A percentile compares a stretch with the other conserved stretches of the same genome.
Evolutionary conservation across 1,284 basidiomycete species (phyloP).

Genomic region (Moesziomyces sp.): DNA sequence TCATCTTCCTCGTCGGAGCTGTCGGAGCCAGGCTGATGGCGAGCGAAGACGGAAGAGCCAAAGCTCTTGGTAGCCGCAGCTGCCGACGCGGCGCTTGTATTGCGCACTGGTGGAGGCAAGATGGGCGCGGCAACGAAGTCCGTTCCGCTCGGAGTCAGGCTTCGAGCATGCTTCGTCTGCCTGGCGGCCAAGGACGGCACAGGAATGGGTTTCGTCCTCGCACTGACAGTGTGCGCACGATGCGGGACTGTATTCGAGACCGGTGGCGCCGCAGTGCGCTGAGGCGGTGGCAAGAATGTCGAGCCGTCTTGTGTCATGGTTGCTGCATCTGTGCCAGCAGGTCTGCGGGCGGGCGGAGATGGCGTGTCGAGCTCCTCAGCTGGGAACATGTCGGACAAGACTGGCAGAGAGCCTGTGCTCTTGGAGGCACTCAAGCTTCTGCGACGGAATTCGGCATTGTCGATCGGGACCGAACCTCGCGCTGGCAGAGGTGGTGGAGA

Average conservation of each 20-base stretch:
- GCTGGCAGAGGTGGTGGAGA: constrained; percentile 22
- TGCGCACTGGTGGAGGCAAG: constrained; percentile 29
- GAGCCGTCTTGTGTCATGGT: constrained; percentile 5
- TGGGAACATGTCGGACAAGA: constrained; percentile 7
- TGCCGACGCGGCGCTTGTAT: constrained; percentile 3
- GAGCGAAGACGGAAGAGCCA: constrained; percentile 10
- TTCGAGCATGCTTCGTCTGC: constrained; percentile 10
- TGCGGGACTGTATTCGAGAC: constrained; percentile 9
- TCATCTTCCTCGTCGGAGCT: constrained; percentile 47
- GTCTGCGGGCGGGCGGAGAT: constrained; percentile 23
- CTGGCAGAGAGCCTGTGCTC: constrained; percentile 31
- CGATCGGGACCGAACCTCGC: constrained; percentile 3
- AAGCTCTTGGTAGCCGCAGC: constrained; percentile 23
- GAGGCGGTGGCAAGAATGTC: constrained; percentile 34
- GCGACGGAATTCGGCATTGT: constrained; percentile 2
- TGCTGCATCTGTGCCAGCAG: constrained; percentile 4
- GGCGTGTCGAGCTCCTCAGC: constrained; percentile 8
- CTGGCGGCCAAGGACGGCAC: constrained; percentile 14
- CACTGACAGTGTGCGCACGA: constrained; percentile 30
- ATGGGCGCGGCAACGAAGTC: constrained; percentile 9
- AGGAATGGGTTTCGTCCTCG: constrained; percentile 25
- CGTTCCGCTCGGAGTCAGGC: constrained; percentile 17
- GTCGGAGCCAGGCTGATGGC: constrained; percentile 18
- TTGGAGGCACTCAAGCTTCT: constrained; percentile 32
- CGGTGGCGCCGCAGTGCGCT: constrained; percentile 14